Base-by-base conservation (phyloP, 495 filamentous ascomycete genomes). In the Penicillium fimorum region DNA sequence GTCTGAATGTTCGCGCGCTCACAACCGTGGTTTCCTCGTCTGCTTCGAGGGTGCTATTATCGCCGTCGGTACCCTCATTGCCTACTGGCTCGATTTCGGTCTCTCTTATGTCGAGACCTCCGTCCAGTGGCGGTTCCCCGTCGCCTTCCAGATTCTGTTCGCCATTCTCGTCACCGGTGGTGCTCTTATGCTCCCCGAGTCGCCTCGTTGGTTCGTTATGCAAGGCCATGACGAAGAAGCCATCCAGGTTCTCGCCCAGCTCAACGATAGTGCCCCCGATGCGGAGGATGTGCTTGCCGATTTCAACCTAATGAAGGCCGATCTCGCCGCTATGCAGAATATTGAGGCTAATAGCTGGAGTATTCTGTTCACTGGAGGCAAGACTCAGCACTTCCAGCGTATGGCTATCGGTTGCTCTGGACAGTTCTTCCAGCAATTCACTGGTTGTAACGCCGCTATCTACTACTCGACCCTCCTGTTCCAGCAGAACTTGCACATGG, bases 61-160 rank as follows among this genome's bases (percentile, higher is more conserved):
- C 55, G 88, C 88, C 24, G 87, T 92, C 60, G 89, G 89, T 84
- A 76, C 73, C 50, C 71, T 90, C 41, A 84, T 92, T 27, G 87
- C 88, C 25, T 92, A 92, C 75, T 93, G 89, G 89, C 78, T 93
- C 54, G 88, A 91, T 61, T 93, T 88, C 58, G 89, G 89, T 43
- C 79, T 86, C 30, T 84, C 82, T 9, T 92, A 87, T 63, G 71
- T 70, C 47, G 30, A 68, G n/a, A 47, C 30, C 33, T 69, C 66
- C 12, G 63, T 70, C 32, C 63, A 67, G 13, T 90, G 86, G 87
- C 75, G 81, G 10, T 81, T 91, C 74, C 89, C 89, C 9, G 86
- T 91, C 54, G 86, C 88, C 8, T 89, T 92, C 79, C 89, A 92
- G 77, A 78, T 88, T 47, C 42, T 90, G 48, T 91, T 91, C 62